Evolutionary conservation across 148 eudicot species (phyloP), one percentile per base, ranked within the genome.

Genomic region (Cornus florida): DNA sequence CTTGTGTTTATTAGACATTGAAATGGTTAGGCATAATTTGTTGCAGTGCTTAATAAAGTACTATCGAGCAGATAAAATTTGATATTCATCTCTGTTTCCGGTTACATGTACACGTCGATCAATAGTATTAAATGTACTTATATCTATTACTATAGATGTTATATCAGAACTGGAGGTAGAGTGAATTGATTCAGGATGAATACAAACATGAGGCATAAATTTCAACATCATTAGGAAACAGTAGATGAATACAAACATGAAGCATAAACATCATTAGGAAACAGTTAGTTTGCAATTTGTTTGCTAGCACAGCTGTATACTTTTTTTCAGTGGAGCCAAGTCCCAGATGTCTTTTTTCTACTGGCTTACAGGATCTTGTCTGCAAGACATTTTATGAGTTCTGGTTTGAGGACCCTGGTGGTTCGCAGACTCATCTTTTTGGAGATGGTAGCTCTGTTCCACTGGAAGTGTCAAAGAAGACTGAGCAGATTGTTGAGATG

Each of bases 351-450:
- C 65, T 71, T 33, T 41, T 28, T 48, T 22, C 22, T 41, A 67
- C 75, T 80, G 73, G 77, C 75, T 78, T 77, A 62, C 89, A 96
- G 99, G 99, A 96, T 87, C 93, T 96, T 82, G 98, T 96, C 70
- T 96, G 99, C 89, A 93, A 89, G 90, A 96, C 99, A 66, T 93
- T 96, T 85, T 86, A 90, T 84, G 98, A 93, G 87, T 96, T 96
- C 90, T 96, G 99, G 99, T 96, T 96, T 86, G 99, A 96, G 85
- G 99, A 96, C 80, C 89, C 95, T 85, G 83, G 92, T 80, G 89
- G 90, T 82, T 68, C 80, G 46, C 91, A 88, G 67, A 77, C 84
- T 80, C 92, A 83, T 65, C 65, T 62, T 75, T 93, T 79, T 88
- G 92, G 86, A 79, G 97, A 88, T 81, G 89, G 92, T 77, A 93